Evolutionary conservation across 257 asterid genomes (phyloP), one percentile per base, ranked within the genome.

Genomic region (Nicotiana noctiflora): DNA sequence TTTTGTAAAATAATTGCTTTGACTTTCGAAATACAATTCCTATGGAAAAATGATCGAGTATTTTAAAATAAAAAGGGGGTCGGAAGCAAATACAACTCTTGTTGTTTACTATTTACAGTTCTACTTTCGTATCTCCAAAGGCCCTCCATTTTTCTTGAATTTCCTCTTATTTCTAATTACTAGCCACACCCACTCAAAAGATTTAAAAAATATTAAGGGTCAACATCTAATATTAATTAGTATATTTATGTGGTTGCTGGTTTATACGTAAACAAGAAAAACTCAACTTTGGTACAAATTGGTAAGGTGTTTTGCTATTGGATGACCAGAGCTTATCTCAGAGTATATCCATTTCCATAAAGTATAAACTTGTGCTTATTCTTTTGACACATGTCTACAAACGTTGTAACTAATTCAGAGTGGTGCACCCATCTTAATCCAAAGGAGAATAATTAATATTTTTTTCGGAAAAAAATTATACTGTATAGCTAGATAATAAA

Each of bases 181-280:
- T 1, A 11, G 60, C 60, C 37, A 13, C 37, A 13, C 8, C 40
- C 78, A 72, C 60, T 72, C 78, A 72, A 46, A 72, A 72, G 78
- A 14, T 13, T 13, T 1, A 5, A 72, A 72, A 13, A 6, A 19
- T 6, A 19, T 1, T 46, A 27, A 27, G 8, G 37, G 8, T 72
- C 59, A 72, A 72, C 60, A 46, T 72, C 60, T 44, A 46, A 72
- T 72, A 72, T 13, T 72, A 72, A 23, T 46, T 72, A 72, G 40
- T 72, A 23, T 72, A 72, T 46, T 72, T 46, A 14, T 46, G 60
- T 72, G 78, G 78, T 46, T 46, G 15, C 14, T 72, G 21, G 78
- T 23, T 72, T 46, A 46, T 46, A 21, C 1, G 60, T 46, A 46
- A 70, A 6, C 77, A 46, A 46, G 23, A 46, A 70, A 72, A 23